phyloP scores from a whole-genome alignment of 1,284 basidiomycete species.

The Leccinum fuscescens region DNA sequence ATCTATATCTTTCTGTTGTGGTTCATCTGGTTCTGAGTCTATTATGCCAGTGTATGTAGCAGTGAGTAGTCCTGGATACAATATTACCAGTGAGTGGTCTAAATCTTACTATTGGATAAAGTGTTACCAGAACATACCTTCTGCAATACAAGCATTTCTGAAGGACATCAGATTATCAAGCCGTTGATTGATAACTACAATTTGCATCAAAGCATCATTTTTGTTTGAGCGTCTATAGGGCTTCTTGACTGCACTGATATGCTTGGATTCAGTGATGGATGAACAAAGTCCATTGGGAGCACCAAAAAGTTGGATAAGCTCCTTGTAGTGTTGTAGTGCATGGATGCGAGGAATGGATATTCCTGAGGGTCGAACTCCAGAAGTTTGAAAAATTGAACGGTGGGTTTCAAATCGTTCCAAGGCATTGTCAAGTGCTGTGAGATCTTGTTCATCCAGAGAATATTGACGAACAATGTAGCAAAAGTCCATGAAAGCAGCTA shows the following conservation, averaged over 20 bases:
- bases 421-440: background rate
- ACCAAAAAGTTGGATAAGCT: background rate
- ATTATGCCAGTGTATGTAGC: background rate
- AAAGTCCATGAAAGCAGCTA: slow-evolving; percentile 12
- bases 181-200: background rate
- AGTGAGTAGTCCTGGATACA: background rate
- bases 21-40: background rate
- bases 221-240: background rate
- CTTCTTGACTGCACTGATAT: background rate
- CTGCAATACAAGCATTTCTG: background rate
- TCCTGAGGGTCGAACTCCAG: background rate
- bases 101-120: too few relatives aligned
- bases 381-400: background rate
- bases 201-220: background rate
- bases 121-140: too few relatives aligned
- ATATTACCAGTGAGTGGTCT: background rate
- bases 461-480: slow-evolving; percentile 2
- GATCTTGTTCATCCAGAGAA: background rate
- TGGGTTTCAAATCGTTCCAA: background rate
- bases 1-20: background rate
- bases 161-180: background rate
- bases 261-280: background rate
- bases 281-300: background rate
- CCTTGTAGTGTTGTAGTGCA: background rate
- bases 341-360: background rate